A percentile compares a stretch with the other conserved stretches of the same genome.
These are phyloP conservation scores for Ceratobasidium sp. DNA, from an alignment of 1,284 basidiomycete species.

Conservation along the genomic window DNA sequence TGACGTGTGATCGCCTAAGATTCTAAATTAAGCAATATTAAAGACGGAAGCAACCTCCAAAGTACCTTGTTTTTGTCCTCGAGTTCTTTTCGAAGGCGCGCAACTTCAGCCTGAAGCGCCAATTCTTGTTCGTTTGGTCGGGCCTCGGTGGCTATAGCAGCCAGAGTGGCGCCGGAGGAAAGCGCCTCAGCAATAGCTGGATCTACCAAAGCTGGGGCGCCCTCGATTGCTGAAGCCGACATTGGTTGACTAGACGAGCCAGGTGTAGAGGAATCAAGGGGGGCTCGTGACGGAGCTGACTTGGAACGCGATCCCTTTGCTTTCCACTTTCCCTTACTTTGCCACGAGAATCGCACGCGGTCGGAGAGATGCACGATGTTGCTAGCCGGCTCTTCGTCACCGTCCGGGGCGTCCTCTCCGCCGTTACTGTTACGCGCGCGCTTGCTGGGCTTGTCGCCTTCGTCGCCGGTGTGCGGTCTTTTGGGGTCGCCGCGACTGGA, in stretches of 20 bases:
- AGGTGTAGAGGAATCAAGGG: background rate
- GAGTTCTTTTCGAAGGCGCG: slow-evolving; percentile 13
- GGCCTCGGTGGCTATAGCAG: background rate
- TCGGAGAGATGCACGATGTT: slow-evolving; percentile 4
- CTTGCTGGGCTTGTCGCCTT: slow-evolving; percentile 12
- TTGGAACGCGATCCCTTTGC: slow-evolving; percentile 7
- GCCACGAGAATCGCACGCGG: slow-evolving; percentile 26
- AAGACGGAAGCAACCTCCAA: background rate
- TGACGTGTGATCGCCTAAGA: slow-evolving; percentile 64
- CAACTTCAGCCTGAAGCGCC: slow-evolving; percentile 27
- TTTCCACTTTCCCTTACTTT: slow-evolving; percentile 38
- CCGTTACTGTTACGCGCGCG: slow-evolving; percentile 12
- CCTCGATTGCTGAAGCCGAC: background rate
- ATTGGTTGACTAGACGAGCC: slow-evolving; percentile 16
- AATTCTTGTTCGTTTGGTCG: slow-evolving; percentile 16
- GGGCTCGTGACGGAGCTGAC: background rate
- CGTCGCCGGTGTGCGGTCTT: slow-evolving; percentile 29
- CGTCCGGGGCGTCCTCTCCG: slow-evolving; percentile 13
- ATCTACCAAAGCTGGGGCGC: background rate
- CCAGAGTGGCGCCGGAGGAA: background rate
- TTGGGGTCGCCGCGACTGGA: slow-evolving; percentile 20
- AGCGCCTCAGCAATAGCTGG: background rate
- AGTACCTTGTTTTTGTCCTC: slow-evolving; percentile 27
- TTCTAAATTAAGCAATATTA: background rate
- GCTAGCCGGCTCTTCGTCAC: slow-evolving; percentile 6